Base-by-base conservation (phyloP, 768 basidiomycete species). In the Amanita pallidorosea region DNA sequence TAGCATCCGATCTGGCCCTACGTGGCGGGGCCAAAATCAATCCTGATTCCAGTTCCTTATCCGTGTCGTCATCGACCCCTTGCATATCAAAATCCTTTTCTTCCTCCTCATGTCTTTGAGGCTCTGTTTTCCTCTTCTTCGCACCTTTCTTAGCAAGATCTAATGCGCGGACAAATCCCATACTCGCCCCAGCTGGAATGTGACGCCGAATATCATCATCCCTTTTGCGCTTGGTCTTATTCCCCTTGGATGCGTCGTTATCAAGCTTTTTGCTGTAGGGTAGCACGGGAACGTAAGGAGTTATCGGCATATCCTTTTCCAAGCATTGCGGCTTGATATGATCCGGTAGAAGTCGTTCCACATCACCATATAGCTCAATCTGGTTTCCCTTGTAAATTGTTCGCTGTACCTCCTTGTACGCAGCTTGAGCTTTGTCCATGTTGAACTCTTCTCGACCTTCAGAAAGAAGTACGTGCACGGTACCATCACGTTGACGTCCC, bases 351-450 rank as follows among this genome's bases (percentile, higher is more conserved):
- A 99, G 70, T 0, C 91, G 85, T 52, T 83, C 79, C 46, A 95
- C 88, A 62, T 99, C 96, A n/a, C 75, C 82, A 59, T 92, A 99
- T 8, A 98, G 75, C 63, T 98, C 93, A 29, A 96, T 80, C 55
- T 85, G 76, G 49, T 88, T 83, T 22, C 92, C 92, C 49, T 83
- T 81, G 45, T 83, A 76, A 62, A 99, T 96, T 37, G 83, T 76
- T 58, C 79, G 83, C 63, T 98, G 95, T 2, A 98, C 88, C 57
- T 89, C 83, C 54, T 82, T 79, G 67, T 99, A 95, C 2, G 80
- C 81, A 37, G 77, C 80, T 58, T 90, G 82, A 0, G 96, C 93
- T 56, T 84, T 87, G 47, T 88, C 84, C 72, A 93, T 88, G 59
- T 96, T 95, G 44, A 72, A 61, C 58, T 98, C 93, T 67, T 99